Evolutionary conservation across 495 filamentous ascomycete species (phyloP).

Genomic region (Bombardia bombarda): DNA sequence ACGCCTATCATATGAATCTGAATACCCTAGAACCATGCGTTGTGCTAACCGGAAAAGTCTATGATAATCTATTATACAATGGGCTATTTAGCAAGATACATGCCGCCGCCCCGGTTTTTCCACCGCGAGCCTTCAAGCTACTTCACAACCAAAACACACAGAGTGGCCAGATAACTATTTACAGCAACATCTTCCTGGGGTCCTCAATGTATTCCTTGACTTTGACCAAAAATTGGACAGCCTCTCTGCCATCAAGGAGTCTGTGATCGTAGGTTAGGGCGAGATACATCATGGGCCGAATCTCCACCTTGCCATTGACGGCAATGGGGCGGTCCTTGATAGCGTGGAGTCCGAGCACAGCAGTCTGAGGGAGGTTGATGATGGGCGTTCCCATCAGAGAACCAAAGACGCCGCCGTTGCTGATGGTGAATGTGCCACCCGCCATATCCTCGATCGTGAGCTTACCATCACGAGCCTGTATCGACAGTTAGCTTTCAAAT

Average conservation of each 20-base stretch:
- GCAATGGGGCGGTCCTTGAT: conserved; percentile 92
- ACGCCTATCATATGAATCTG: too few species aligned
- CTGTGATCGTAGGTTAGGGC: conserved; percentile 97
- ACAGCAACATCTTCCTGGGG: conserved; percentile 81
- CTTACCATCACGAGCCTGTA: conserved; percentile 84
- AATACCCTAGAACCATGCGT: background rate
- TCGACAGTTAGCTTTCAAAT: too few species aligned
- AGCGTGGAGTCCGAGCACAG: conserved; percentile 92
- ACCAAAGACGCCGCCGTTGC: conserved; percentile 70
- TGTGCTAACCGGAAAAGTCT: too few species aligned
- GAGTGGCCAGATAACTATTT: background rate
- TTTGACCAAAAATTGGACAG: conserved; percentile 95
- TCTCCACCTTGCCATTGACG: conserved; percentile 85
- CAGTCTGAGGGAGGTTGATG: conserved; percentile 94
- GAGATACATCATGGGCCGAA: conserved; percentile 98
- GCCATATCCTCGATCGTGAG: conserved; percentile 99
- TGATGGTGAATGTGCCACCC: conserved; percentile 97
- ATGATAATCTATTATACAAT: too few species aligned
- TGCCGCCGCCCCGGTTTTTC: too few species aligned
- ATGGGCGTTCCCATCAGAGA: conserved; percentile 96
- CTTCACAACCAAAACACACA: background rate
- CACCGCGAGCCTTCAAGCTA: background rate
- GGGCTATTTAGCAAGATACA: too few species aligned
- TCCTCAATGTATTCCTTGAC: conserved; percentile 99
- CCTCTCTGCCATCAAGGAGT: conserved; percentile 89